Evolutionary conservation across 2,329 filamentous ascomycete genomes (phyloP).

Genomic region (Lasiodiplodia sp.): DNA sequence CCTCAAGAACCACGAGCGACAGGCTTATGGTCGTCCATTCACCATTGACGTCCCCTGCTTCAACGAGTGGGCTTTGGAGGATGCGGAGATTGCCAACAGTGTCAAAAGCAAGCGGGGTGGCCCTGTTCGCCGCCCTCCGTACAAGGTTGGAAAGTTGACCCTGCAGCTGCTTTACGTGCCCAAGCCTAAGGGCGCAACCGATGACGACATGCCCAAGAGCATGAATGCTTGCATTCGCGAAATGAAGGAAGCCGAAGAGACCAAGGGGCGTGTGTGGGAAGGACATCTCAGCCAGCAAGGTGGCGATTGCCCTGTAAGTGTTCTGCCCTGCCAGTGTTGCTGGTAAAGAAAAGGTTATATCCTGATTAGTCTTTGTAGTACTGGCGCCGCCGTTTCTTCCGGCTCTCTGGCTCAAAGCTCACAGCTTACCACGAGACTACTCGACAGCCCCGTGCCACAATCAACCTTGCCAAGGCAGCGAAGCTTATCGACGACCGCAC

Average conservation of each 20-base stretch:
- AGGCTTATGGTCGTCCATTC: conserved; percentile 87
- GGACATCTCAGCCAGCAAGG: conserved; percentile 94
- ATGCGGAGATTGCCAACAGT: conserved; percentile 74
- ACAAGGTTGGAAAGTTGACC: conserved; percentile 93
- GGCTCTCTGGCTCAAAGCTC: conserved; percentile 86
- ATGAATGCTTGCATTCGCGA: conserved; percentile 97
- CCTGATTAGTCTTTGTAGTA: conserved; percentile 63
- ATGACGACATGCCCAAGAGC: conserved; percentile 99
- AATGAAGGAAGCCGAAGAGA: conserved; percentile 86
- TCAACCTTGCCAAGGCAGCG: conserved; percentile 91
- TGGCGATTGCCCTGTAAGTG: conserved; percentile 91
- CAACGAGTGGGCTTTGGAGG: conserved; percentile 97
- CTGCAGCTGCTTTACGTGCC: conserved; percentile 95
- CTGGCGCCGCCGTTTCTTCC: conserved; percentile 98
- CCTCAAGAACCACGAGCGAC: conserved; percentile 87
- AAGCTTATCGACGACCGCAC: conserved; percentile 93
- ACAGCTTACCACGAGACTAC: conserved; percentile 97
- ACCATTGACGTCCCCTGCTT: conserved; percentile 92
- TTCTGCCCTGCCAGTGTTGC: not conserved
- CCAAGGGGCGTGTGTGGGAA: conserved; percentile 80
- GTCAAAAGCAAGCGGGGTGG: conserved; percentile 90
- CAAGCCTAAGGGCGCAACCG: conserved; percentile 82
- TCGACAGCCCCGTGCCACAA: conserved; percentile 92
- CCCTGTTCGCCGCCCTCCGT: conserved; percentile 83
- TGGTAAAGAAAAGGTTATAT: conserved; percentile 33